Base-by-base conservation (phyloP, 352 stramenopile genomes). In the Phytopythium oedochilum region DNA sequence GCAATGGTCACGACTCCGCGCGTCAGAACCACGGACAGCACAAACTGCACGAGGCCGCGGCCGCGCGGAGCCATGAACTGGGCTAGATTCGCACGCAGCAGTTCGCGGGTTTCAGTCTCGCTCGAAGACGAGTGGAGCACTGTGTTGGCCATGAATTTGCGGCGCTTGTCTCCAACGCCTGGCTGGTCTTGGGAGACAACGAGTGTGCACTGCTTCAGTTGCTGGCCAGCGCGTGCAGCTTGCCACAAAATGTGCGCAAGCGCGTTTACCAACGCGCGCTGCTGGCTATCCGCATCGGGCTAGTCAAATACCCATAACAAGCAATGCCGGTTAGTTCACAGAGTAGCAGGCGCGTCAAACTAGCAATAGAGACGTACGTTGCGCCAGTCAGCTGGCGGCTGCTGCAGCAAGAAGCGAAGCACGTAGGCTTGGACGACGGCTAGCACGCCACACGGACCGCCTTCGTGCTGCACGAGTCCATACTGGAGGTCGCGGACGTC, bases 391-490 rank as follows among this genome's bases (percentile, higher is more conserved):
- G 55, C 50, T 36, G 60, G 46, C 25, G 54, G 59, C 5, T 63
- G 61, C 20, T 73, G 63, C 17, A 88, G 54, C 15, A 98, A 61
- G 45, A 91, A 86, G 28, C 73, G 70, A 32, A 98, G 62, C 25
- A 97, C 75, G 55, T 97, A 96, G 0, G 83, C 96, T 63, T 98
- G 94, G 1, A 98, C 76, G 7, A 96, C 88, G 12, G 96, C 96
- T 15, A 99, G 75, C 1, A 98, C 91, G 17, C 96, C 96, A 57
- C 96, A 99, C 4, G 96, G 96, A 4, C 96, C 96, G 32, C 96
- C 96, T 61, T 98, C 83, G 48, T 83, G 59, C 71, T 98, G 96
- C 46, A 95, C 78, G 22, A 99, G 70, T 34, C 96, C 95, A 64
- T 96, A 98, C 34, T 75, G 65, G 12, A 92, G 63, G 43, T 81